Base-by-base conservation (phyloP, 257 asterid species). In the Solanum rostratum region DNA sequence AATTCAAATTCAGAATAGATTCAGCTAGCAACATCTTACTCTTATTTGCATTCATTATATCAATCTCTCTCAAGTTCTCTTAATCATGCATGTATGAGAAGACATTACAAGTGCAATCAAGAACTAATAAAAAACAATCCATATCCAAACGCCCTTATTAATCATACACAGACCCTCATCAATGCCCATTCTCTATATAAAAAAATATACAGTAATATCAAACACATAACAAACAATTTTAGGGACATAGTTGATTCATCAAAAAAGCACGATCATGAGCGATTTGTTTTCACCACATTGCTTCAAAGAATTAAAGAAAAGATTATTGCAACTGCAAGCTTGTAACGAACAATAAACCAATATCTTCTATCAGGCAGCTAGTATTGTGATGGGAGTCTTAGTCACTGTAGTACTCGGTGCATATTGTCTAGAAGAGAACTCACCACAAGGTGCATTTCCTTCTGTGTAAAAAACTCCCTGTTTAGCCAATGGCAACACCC, bases 391-490 rank as follows among this genome's bases (percentile, higher is more conserved):
- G 53, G 80, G 79, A 14, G 57, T 73, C n/a, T 73, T 37, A 1
- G 20, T 73, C 13, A 22, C 57, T 73, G 39, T 45, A 43, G 39
- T 45, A 43, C 37, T 13, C 37, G 12, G 13, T 13, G 41, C 80
- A 45, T 45, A 22, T 73, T 71, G 80, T 29, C 33, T 41, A 71
- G 80, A n/a, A 71, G 54, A 20, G 16, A 73, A 73, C 7, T 29
- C 14, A 22, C 57, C 81, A 45, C 11, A 7, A 8, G 57, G 13
- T 22, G 18, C 19, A 81, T 53, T 52, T 33, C 83, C 84, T 73
- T 86, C 87, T n/a, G 43, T 65, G 83, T 85, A 86, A 63, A 85
- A 90, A 10, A 91, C 92, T 49, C 89, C 90, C 22, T 84, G 86
- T 29, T 63, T 84, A 50, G 88, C 52, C 52, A 50, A 83, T 5